These are phyloP conservation scores for Dictyostelium discoideum DNA, from an alignment of 78 protist species.

Conservation along the genomic window DNA sequence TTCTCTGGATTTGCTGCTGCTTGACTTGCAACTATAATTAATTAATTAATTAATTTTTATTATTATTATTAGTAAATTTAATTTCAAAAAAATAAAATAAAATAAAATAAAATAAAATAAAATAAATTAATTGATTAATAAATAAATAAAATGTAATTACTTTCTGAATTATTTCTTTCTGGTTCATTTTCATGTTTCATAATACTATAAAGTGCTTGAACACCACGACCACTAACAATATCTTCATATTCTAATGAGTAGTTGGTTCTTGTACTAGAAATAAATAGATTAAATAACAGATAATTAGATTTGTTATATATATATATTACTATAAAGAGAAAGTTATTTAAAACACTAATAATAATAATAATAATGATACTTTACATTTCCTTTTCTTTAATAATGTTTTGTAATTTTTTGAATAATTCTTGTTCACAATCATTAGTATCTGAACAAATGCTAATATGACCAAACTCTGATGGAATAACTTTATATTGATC, in stretches of 20 bases:
- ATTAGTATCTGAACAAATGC: background rate
- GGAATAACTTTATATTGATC: conserved; percentile 46
- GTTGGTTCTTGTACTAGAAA: background rate
- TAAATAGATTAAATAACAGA: too few relatives aligned
- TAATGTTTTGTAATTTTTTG: background rate
- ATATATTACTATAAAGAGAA: background rate
- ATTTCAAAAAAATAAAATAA: background rate
- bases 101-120: background rate
- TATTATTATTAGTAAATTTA: too few relatives aligned
- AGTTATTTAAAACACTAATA: background rate
- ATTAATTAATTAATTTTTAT: too few relatives aligned
- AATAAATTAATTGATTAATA: too few relatives aligned
- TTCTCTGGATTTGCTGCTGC: background rate
- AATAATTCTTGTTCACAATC: conserved; percentile 19
- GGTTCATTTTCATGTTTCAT: background rate
- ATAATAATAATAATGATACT: background rate
- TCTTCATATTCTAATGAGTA: conserved; percentile 73
- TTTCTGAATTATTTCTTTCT: conserved; percentile 3
- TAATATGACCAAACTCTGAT: conserved; percentile 78
- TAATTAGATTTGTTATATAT: background rate
- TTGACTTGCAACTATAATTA: background rate
- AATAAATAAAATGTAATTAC: too few relatives aligned
- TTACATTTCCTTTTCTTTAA: background rate
- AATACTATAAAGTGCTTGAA: background rate
- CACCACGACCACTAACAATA: conserved; percentile 84